Evolutionary conservation across 176 grass and related monocot species (phyloP).

Genomic region (Hsuehochloa calcarea): DNA sequence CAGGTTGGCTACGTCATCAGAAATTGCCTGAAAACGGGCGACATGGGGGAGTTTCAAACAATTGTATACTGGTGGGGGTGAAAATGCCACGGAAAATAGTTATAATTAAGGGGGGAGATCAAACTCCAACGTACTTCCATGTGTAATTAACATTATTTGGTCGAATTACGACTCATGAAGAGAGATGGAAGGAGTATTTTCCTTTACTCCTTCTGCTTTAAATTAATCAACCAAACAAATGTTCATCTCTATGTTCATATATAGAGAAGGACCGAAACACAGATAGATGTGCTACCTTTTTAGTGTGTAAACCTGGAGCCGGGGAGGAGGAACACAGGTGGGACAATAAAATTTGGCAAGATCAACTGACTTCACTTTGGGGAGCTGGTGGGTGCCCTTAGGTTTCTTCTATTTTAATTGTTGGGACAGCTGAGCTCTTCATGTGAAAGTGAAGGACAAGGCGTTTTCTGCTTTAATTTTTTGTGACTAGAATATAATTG

Average conservation of each 20-base stretch:
- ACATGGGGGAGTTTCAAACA: no score
- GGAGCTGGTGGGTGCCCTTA: conserved; percentile 22
- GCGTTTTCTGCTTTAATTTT: neutral
- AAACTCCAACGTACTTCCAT: no score
- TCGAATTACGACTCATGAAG: neutral
- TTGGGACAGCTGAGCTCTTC: conserved; percentile 30
- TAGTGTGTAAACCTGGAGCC: neutral
- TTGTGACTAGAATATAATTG: conserved; percentile 23
- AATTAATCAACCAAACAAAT: neutral
- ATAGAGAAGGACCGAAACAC: neutral
- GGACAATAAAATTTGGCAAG: conserved; percentile 11
- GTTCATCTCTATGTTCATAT: neutral
- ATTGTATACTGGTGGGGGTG: no score
- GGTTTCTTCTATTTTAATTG: conserved; percentile 33
- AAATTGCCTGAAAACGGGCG: no score
- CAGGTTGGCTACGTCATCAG: no score
- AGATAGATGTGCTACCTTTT: neutral
- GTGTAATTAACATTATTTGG: no score
- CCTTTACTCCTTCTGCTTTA: neutral
- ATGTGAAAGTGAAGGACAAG: conserved; percentile 28
- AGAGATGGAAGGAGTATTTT: neutral
- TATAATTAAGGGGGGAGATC: no score
- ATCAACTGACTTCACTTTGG: conserved; percentile 31
- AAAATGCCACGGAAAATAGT: no score
- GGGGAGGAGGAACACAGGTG: neutral